phyloP scores from a whole-genome alignment of 1,284 basidiomycete species.

The Trichosporon ovoides region DNA sequence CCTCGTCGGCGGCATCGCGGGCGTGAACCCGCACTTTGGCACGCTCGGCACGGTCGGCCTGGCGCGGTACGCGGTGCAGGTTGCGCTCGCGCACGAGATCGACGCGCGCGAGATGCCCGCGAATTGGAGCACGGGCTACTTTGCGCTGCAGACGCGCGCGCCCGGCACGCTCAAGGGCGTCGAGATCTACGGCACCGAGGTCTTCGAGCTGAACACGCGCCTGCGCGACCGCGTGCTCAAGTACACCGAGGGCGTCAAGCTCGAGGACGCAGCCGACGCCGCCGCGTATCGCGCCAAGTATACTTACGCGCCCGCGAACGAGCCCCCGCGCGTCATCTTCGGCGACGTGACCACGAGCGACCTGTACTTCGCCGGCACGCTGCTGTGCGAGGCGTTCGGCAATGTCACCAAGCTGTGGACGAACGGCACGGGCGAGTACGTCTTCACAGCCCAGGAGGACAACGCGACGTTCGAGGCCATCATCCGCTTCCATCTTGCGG shows the following conservation, averaged over 20 bases:
- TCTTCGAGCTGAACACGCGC: conserved; percentile 54
- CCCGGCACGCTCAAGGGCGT: conserved; percentile 38
- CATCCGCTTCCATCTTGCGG: conserved; percentile 48
- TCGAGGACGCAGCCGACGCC: conserved; percentile 46
- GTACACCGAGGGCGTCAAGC: conserved; percentile 40
- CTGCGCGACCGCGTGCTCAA: conserved; percentile 48
- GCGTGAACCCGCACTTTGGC: conserved; percentile 50
- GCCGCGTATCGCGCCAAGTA: conserved; percentile 44
- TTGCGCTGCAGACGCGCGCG: conserved; percentile 35
- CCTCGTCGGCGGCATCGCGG: conserved; percentile 52
- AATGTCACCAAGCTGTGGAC: conserved; percentile 51
- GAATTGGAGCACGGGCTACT: conserved; percentile 53
- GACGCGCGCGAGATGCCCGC: conserved; percentile 52
- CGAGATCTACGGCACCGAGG: conserved; percentile 54
- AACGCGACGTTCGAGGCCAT: conserved; percentile 53
- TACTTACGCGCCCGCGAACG: conserved; percentile 42
- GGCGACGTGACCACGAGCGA: conserved; percentile 52
- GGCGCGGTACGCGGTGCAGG: conserved; percentile 52
- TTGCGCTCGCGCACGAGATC: conserved; percentile 53
- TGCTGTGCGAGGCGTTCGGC: conserved; percentile 49
- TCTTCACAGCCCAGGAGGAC: conserved; percentile 55
- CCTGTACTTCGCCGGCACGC: conserved; percentile 50
- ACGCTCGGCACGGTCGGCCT: conserved; percentile 53
- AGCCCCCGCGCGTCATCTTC: conserved; percentile 43
- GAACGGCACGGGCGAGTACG: conserved; percentile 42